Evolutionary conservation across 352 stramenopile species (phyloP).

Genomic region (Globisporangium camurandrum): DNA sequence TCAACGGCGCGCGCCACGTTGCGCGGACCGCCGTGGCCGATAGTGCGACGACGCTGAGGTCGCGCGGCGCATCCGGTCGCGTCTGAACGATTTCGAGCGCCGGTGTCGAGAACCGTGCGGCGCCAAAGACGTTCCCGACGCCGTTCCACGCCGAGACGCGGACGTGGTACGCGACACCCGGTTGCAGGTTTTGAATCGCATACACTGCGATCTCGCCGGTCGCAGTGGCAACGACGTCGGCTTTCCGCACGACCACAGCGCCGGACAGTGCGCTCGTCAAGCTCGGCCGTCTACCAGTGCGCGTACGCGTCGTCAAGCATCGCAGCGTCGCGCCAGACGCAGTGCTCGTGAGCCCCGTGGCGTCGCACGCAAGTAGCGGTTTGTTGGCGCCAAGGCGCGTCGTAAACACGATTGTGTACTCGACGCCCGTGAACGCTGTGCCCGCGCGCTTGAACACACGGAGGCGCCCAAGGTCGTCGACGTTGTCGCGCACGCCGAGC

Average conservation of each 20-base stretch:
- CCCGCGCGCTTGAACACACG: conserved; percentile 50
- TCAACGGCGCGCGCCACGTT: conserved; percentile 49
- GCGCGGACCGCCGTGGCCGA: conserved; percentile 28
- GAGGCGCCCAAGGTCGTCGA: conserved; percentile 22
- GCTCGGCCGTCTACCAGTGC: conserved; percentile 43
- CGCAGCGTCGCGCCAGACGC: conserved; percentile 16
- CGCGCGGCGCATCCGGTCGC: conserved; percentile 30
- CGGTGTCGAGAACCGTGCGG: conserved; percentile 71
- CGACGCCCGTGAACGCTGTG: conserved; percentile 25
- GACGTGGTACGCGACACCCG: conserved; percentile 73
- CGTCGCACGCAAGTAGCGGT: conserved; percentile 46
- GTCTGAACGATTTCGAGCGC: conserved; percentile 37
- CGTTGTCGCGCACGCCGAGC: conserved; percentile 8
- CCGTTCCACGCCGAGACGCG: conserved; percentile 92
- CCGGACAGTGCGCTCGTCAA: conserved; percentile 77
- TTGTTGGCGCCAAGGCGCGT: conserved; percentile 45
- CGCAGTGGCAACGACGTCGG: conserved; percentile 14
- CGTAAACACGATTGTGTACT: conserved; percentile 66
- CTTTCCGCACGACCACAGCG: conserved; percentile 37
- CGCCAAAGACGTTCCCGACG: conserved; percentile 80
- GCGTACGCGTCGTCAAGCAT: conserved; percentile 26
- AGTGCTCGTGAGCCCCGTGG: conserved; percentile 37
- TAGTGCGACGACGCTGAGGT: conserved; percentile 34
- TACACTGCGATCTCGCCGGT: conserved; percentile 19
- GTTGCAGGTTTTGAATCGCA: conserved; percentile 19